Evolutionary conservation across 2,329 filamentous ascomycete species (phyloP), one percentile per base, ranked within the genome.

Genomic region (Colletotrichum liriopes): DNA sequence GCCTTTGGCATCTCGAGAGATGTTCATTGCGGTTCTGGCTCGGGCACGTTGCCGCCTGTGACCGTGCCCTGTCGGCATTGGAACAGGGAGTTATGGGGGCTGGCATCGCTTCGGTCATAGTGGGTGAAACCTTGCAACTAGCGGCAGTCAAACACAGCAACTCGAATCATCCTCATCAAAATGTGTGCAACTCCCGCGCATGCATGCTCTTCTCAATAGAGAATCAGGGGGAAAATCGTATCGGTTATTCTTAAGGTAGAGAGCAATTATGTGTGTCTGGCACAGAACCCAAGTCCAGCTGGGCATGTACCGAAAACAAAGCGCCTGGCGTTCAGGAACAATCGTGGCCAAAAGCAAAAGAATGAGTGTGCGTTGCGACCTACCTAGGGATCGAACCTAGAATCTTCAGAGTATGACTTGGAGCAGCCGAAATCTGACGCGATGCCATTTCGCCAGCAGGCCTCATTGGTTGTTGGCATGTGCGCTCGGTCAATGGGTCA

Each of bases 381-480:
- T 72, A 72, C 70, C 26, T 59, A 72, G 70, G 70, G 70, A 72
- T 72, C 70, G 70, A 72, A 72, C 70, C 70, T 72, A 60, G 26
- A 72, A 72, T 72, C 70, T 72, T 72, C 70, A 72, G 59, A 72
- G 70, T 60, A 70, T 72, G 65, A 70, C 65, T 61, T 32, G 66
- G 16, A 41, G 32, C 20, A 69, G 70, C 70, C 70, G 70, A 72
- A 72, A 72, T 72, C 59, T 72, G 70, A 72, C 70, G 70, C 70
- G 70, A 72, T 72, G 70, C 70, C 70, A 72, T 72, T 72, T 72
- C 70, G 70, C 70, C 70, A 72, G 70, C 70, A 72, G 70, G 70
- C 70, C 70, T 54, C 5, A 9, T n/a, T 37, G 51, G 39, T 18
- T 47, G 59, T 49, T 72, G 65, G 23, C 20, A 6, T 43, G 41